Base-by-base conservation (phyloP, 2,329 filamentous ascomycete genomes). In the Pseudocercospora vitis region DNA sequence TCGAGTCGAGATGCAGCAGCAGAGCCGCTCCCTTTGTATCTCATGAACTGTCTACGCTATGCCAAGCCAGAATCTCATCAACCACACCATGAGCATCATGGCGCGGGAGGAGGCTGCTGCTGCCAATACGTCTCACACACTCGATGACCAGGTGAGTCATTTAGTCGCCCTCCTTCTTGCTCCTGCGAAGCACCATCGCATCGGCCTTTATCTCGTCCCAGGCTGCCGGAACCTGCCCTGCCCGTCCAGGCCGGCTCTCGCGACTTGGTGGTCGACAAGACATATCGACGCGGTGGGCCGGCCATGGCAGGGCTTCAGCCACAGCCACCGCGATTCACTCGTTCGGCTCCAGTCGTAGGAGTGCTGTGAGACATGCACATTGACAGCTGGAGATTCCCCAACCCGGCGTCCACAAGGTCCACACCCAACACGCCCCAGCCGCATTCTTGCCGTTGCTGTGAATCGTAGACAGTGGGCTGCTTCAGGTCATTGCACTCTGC, bases 71-170 rank as follows among this genome's bases (percentile, higher is more conserved):
- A 29, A 40, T 40, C 33, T 42, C 35, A 44, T 37, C 44, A 23
- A 47, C 37, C 49, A 44, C 39, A 35, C 39, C 40, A 28, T 16
- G 33, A 28, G 32, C 24, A 39, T 28, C 16, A 21, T 29, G 11
- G 47, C 18, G 47, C 32, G 33, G 19, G 33, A 50, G 21, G 31
- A 26, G 32, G 47, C 19, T 23, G 42, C 39, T 44, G 39, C 42
- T 45, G 42, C 42, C 42, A 45, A 45, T 45, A 45, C 42, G 42
- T 45, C 42, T 45, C 42, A 45, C 42, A 45, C 42, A 31, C 42
- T 45, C 29, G 42, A 56, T 56, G 57, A 56, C 53, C 49, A 56
- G 50, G 46, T 60, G 58, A 60, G 48, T 60, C 58, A 60, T 55
- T 49, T 52, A 50, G 24, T 35, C 18, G 51, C 51, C 51, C 40